Base-by-base conservation (phyloP, 129 eudicot species). In the Tagetes erecta region DNA sequence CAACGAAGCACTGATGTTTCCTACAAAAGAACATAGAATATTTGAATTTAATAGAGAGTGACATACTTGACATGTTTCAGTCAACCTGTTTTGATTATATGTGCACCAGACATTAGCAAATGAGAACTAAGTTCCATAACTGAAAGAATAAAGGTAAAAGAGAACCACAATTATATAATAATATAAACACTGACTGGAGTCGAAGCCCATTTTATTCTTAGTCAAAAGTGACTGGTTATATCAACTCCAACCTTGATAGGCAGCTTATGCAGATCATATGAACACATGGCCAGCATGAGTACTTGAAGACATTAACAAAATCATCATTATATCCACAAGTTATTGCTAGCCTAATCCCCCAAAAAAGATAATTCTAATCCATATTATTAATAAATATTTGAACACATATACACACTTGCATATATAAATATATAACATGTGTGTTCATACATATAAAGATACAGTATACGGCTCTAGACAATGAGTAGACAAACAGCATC, bases 1-100 rank as follows among this genome's bases (percentile, higher is more conserved):
- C 88, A 80, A 76, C 88, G 83, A 59, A 94, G 82, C 52, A 83
- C 73, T 39, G 99, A 94, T 37, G 91, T 85, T 80, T 90, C 99
- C 99, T 94, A 71, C 77, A 58, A 77, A 12, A 66, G 33, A 74
- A 30, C 2, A 13, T 70, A 53, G 75, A 36, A 71, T 12, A 37
- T 37, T 76, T 49, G 46, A 33, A 64, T 35, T 53, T 37, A 6
- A n/a, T 46, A 37, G 34, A 46, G 37, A 4, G 6, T 59, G 63
- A 46, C 14, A 77, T 57, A 41, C 38, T 77, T 59, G 63, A 46
- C 14, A 77, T 57, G 51, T 47, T 77, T 46, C 70, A 76, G 53
- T 77, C 70, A 37, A n/a, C 45, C 41, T 14, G 57, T 68, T 67
- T 30, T 44, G 9, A 34, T 10, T 57, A 40, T 12, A 36, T 70